A percentile compares a stretch with the other conserved stretches of the same genome.
Evolutionary conservation across 2,329 filamentous ascomycete species (phyloP).

Genomic region (Chrysoporthe austroafricana): DNA sequence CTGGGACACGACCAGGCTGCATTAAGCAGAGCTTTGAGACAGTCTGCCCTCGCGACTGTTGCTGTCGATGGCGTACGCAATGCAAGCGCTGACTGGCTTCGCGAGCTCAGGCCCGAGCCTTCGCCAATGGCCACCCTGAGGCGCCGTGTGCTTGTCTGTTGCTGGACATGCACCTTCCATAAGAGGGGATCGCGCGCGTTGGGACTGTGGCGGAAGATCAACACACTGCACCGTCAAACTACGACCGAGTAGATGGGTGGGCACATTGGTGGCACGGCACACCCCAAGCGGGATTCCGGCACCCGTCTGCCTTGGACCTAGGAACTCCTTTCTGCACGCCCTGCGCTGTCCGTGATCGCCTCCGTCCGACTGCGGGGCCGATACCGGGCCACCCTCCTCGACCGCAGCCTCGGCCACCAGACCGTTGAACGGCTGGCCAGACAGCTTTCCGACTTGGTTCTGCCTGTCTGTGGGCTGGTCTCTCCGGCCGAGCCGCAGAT

Average conservation of each 20-base stretch:
- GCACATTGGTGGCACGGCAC: neutral
- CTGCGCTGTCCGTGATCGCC: neutral
- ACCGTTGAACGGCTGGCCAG: neutral
- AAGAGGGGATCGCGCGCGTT: neutral
- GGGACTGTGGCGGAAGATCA: neutral
- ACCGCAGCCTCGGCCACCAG: slow-evolving; percentile 9
- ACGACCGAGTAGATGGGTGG: neutral
- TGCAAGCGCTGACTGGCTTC: neutral
- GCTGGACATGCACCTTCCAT: neutral
- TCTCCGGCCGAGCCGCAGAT: slow-evolving; percentile 17
- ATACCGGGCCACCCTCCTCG: slow-evolving; percentile 24
- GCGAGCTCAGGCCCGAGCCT: neutral
- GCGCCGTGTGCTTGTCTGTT: neutral
- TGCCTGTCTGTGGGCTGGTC: slow-evolving; percentile 11
- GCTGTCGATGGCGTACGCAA: neutral
- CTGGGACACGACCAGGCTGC: neutral
- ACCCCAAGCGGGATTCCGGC: slow-evolving; percentile 1
- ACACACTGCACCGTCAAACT: neutral
- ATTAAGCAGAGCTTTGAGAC: neutral
- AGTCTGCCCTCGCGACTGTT: neutral
- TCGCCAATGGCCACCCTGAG: neutral
- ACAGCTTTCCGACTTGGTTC: neutral
- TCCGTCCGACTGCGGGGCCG: slow-evolving; percentile 24
- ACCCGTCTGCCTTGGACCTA: neutral
- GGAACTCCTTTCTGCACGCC: neutral